Evolutionary conservation across 306 rosid species (phyloP), one percentile per base, ranked within the genome.

Genomic region (Gastrolobium bilobum): DNA sequence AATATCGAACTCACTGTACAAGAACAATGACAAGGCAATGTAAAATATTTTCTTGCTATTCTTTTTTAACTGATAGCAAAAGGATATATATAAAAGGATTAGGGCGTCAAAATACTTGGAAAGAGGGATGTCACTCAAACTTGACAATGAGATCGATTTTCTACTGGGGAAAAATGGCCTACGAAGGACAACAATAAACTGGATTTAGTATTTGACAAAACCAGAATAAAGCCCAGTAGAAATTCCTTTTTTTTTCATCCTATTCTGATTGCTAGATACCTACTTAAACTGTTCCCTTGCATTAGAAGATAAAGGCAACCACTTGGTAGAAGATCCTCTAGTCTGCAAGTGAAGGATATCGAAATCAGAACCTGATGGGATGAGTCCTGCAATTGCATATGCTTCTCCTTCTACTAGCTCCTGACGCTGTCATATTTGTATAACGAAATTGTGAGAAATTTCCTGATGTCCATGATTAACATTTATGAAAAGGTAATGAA

Each of bases 371-470:
- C 78, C 83, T 39, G 81, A 86, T 31, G 99, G 95, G 51, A 60
- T 59, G 73, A 94, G 97, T 53, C 94, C 97, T 13, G 90, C 40
- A 85, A 94, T 78, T 46, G 72, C 68, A 73, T 92, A 94, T 83
- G 95, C 97, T 73, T 72, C 86, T 46, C 99, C 99, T 88, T 94
- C 99, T 30, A 71, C 88, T 90, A 94, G 89, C 83, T 87, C 97
- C 73, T 81, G 83, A 64, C 78, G 82, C 98, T 94, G 86, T 71
- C 85, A 83, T 64, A 78, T 84, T 50, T 77, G 77, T 58, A 81
- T 48, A 60, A 50, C 68, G 77, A 47, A 60, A 42, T 57, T 62
- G 51, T 61, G 60, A 81, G 82, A 72, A 59, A 69, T 76, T 53
- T 48, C 73, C 13, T 40, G 37, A 74, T 14, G 46, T 75, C 50